A percentile compares a stretch with the other conserved stretches of the same genome.
phyloP scores from a whole-genome alignment of 495 filamentous ascomycete species.

The Oleoguttula mirabilis region DNA sequence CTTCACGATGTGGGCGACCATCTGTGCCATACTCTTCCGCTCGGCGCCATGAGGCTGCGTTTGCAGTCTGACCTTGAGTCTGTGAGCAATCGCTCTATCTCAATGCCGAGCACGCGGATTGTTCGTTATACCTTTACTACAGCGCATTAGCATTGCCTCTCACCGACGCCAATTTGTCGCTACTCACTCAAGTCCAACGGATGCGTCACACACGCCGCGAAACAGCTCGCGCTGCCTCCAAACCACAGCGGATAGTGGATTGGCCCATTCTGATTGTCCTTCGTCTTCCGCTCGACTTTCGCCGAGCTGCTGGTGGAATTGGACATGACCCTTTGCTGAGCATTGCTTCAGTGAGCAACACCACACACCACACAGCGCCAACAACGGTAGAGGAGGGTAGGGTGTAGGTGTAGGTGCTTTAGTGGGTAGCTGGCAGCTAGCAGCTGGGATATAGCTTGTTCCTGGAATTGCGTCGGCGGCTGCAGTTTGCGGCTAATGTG shows the following conservation, averaged over 20 bases:
- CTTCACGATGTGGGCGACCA: constrained; percentile 62
- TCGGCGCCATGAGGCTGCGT: constrained; percentile 36
- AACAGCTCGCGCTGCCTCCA: constrained; percentile 79
- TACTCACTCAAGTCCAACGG: constrained; percentile 71
- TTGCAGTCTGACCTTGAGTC: constrained; percentile 68
- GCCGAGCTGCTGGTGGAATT: not conserved
- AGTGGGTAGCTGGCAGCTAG: too few species aligned
- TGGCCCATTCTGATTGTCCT: constrained; percentile 22
- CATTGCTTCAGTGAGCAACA: constrained; percentile 16
- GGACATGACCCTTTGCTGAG: constrained; percentile 1
- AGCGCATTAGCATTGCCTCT: constrained; percentile 17
- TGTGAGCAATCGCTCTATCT: constrained; percentile 3
- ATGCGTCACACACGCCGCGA: constrained; percentile 83
- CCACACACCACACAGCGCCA: not conserved
- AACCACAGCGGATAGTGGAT: constrained; percentile 68
- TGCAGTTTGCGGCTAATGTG: too few species aligned
- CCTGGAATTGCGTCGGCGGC: too few species aligned
- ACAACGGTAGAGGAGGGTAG: not conserved
- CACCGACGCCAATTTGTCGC: too few species aligned
- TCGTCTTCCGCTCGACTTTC: constrained; percentile 22
- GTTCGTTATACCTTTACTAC: constrained; percentile 20
- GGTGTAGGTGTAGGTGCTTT: not conserved
- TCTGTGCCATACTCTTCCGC: constrained; percentile 60
- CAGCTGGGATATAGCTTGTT: too few species aligned
- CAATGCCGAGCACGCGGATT: constrained; percentile 1